Evolutionary conservation across 208 protist genomes (phyloP).

Genomic region (Acanthamoeba quina): DNA sequence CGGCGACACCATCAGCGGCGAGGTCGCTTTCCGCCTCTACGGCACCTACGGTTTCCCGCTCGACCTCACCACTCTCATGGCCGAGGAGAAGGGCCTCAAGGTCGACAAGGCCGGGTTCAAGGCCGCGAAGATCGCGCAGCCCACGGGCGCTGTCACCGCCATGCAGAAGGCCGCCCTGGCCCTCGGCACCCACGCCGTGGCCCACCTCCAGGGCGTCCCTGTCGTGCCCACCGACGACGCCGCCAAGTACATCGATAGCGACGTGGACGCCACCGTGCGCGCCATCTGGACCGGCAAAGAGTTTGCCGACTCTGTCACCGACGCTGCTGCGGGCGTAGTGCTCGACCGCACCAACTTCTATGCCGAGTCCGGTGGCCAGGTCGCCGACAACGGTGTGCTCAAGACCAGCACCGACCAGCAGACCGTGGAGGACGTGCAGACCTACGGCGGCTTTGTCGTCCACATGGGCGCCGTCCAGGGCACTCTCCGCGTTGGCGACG

Average conservation of each 20-base stretch:
- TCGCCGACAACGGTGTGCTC: constrained; percentile 96
- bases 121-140: constrained; percentile 18
- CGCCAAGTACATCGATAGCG: constrained; percentile 93
- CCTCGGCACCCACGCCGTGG: constrained; percentile 83
- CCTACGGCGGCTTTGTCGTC: constrained; percentile 96
- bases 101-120: constrained; percentile 88
- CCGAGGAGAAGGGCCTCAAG: constrained; percentile 94
- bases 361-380: constrained; percentile 97
- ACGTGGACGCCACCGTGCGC: constrained; percentile 76
- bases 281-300: constrained; percentile 92
- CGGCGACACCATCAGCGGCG: constrained; percentile 91
- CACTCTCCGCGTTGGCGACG: constrained; percentile 81
- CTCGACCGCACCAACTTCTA: constrained; percentile 98
- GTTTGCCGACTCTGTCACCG: constrained; percentile 86
- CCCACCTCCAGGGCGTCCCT: constrained; percentile 89
- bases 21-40: constrained; percentile 95
- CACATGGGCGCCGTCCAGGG: constrained; percentile 96
- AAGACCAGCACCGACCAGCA: constrained; percentile 67
- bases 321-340: constrained; percentile 91
- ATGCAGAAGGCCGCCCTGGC: constrained; percentile 74
- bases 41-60: constrained; percentile 98
- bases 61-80: constrained; percentile 98
- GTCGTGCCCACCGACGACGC: constrained; percentile 95
- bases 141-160: constrained; percentile 7
- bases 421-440: constrained; percentile 45